Percentiles rank a stretch among this genome's conserved stretches.
These are phyloP conservation scores for Wallacemonas sp. DNA, from an alignment of 208 protist genomes.

Conservation along the genomic window DNA sequence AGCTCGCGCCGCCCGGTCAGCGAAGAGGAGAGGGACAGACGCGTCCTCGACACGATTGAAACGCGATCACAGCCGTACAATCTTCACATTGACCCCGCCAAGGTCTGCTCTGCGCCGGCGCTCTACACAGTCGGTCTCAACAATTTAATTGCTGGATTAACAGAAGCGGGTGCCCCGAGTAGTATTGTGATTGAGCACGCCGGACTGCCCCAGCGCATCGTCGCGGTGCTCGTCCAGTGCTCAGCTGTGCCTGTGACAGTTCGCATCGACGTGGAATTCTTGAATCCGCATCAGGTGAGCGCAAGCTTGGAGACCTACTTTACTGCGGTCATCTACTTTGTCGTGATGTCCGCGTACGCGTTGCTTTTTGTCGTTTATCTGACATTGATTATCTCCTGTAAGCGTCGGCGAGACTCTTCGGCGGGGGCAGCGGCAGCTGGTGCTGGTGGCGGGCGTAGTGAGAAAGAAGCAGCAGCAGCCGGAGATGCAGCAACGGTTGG, in stretches of 20 bases:
- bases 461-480: neutral
- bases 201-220: constrained; percentile 22
- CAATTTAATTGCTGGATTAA: constrained; percentile 18
- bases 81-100: constrained; percentile 23
- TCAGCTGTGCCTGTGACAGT: constrained; percentile 43
- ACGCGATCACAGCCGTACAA: constrained; percentile 1
- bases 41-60: neutral
- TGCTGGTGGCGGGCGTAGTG: too few species aligned
- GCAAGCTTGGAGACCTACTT: constrained; percentile 39
- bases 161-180: neutral
- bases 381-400: constrained; percentile 35
- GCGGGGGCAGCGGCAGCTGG: too few species aligned
- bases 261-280: constrained; percentile 27
- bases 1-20: neutral
- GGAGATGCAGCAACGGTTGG: too few species aligned
- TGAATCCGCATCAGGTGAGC: constrained; percentile 17
- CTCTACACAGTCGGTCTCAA: constrained; percentile 42
- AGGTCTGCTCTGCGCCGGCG: constrained; percentile 36
- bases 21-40: neutral
- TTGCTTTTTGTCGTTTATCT: constrained; percentile 30
- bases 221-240: constrained; percentile 67
- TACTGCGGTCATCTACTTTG: constrained; percentile 37
- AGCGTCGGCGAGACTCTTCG: neutral
- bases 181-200: constrained; percentile 22
- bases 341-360: constrained; percentile 35